Percentiles rank a stretch among this genome's conserved stretches.
phyloP scores from a whole-genome alignment of 495 filamentous ascomycete species.

The Hypoxylon intermedium region DNA sequence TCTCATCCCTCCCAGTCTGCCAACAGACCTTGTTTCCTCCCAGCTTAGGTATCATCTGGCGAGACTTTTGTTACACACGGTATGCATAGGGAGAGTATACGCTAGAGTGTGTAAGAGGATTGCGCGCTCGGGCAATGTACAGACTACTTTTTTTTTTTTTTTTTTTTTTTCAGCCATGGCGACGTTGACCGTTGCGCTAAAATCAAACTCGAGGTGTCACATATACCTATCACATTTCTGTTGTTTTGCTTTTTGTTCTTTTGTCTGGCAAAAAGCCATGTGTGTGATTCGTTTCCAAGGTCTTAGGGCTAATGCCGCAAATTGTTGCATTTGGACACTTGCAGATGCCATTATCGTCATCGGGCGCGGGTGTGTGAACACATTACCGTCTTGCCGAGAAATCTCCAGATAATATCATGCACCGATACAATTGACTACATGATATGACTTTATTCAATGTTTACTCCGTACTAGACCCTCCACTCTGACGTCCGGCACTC shows the following conservation, averaged over 20 bases:
- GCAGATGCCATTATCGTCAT: conserved; percentile 33
- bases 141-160: conserved; percentile 10
- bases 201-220: conserved; percentile 1
- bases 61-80: conserved; percentile 21
- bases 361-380: conserved; percentile 11
- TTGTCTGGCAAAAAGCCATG: neutral
- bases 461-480: conserved; percentile 3
- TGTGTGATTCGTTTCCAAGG: conserved; percentile 27
- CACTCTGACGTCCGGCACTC: too few relatives aligned
- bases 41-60: conserved; percentile 32
- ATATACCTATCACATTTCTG: neutral
- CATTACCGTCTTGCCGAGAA: conserved; percentile 29
- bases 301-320: conserved; percentile 32
- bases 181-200: conserved; percentile 19
- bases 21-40: conserved; percentile 15
- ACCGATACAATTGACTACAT: conserved; percentile 4
- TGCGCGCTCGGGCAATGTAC: conserved; percentile 30
- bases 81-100: too few relatives aligned
- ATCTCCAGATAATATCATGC: conserved; percentile 17
- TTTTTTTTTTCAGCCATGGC: conserved; percentile 10
- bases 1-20: neutral
- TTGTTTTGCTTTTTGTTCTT: conserved; percentile 18
- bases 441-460: conserved; percentile 1
- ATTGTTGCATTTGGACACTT: conserved; percentile 33
- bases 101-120: conserved; percentile 19